phyloP scores from a whole-genome alignment of 75 land plant genomes.

The Sequoiadendron giganteum region DNA sequence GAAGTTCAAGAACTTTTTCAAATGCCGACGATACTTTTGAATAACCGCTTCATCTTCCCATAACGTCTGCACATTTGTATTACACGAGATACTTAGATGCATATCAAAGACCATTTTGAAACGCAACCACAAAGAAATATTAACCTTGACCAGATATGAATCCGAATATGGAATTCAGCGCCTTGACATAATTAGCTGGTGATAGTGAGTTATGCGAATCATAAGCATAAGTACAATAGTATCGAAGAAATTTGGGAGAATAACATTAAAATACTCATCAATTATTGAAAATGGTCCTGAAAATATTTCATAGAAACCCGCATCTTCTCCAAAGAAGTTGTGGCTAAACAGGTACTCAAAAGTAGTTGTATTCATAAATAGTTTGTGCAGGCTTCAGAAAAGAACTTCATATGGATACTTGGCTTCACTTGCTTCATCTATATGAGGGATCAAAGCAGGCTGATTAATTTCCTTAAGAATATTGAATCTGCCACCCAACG shows the following conservation, averaged over 20 bases:
- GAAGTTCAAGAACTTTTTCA: no score
- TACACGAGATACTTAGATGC: constrained; percentile 93
- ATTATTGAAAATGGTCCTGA: constrained; percentile 93
- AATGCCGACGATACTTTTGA: no score
- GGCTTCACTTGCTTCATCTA: constrained; percentile 93
- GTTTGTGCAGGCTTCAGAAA: constrained; percentile 97
- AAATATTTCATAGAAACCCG: constrained; percentile 93
- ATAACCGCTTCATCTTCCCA: constrained; percentile 99
- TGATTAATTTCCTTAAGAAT: constrained; percentile 96
- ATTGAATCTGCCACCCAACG: constrained; percentile 89
- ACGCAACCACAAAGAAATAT: constrained; percentile 95
- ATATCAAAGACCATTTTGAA: constrained; percentile 99
- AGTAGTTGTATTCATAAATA: constrained; percentile 97
- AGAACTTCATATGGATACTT: constrained; percentile 99
- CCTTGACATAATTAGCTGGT: constrained; percentile 97
- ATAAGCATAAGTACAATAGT: constrained; percentile 98
- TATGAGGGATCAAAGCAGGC: constrained; percentile 98
- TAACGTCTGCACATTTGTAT: constrained; percentile 79
- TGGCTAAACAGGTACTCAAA: constrained; percentile 98
- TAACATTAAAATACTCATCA: constrained; percentile 90
- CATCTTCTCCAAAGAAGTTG: constrained; percentile 94
- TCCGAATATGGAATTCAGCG: constrained; percentile 96
- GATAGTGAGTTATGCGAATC: constrained; percentile 95
- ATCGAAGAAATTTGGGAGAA: constrained; percentile 90
- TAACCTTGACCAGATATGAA: constrained; percentile 98